A percentile compares a stretch with the other conserved stretches of the same genome.
Evolutionary conservation across 108 stramenopile genomes (phyloP).

Genomic region (Bacterosira constricta): DNA sequence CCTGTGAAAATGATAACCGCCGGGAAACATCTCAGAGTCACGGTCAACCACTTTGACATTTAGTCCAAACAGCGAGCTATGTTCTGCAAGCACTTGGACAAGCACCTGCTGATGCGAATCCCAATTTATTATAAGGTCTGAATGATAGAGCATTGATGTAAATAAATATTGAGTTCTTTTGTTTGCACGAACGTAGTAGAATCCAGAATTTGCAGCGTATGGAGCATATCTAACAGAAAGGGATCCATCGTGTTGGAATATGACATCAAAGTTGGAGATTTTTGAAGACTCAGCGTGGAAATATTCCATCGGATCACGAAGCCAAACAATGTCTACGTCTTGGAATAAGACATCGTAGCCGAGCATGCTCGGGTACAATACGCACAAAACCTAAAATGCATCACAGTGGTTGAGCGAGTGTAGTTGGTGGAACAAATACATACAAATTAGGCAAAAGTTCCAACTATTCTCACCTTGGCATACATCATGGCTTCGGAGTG

Average conservation of each 20-base stretch:
- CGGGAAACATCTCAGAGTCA: slow-evolving; percentile 69
- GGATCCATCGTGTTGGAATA: slow-evolving; percentile 89
- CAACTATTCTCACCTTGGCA: slow-evolving; percentile 61
- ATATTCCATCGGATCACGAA: slow-evolving; percentile 28
- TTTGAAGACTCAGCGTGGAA: slow-evolving; percentile 34
- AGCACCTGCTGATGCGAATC: slow-evolving; percentile 81
- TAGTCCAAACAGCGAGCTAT: slow-evolving; percentile 71
- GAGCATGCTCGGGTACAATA: slow-evolving; percentile 62
- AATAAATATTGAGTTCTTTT: slow-evolving; percentile 71
- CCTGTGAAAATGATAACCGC: slow-evolving; percentile 59
- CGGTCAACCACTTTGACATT: slow-evolving; percentile 69
- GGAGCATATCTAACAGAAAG: slow-evolving; percentile 62
- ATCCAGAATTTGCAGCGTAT: slow-evolving; percentile 72
- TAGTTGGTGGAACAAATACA: not conserved
- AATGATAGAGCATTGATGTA: slow-evolving; percentile 55
- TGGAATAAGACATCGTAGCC: slow-evolving; percentile 88
- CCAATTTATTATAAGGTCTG: slow-evolving; percentile 66
- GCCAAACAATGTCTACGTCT: slow-evolving; percentile 72
- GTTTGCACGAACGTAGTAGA: slow-evolving; percentile 86
- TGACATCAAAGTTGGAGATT: slow-evolving; percentile 46
- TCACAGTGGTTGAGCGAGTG: not conserved
- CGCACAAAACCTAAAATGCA: slow-evolving; percentile 52
- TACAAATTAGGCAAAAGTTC: not conserved
- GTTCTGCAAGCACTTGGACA: slow-evolving; percentile 66
- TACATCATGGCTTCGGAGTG: slow-evolving; percentile 75